Evolutionary conservation across 176 grass and related monocot species (phyloP).

Genomic region (Juncus effusus): DNA sequence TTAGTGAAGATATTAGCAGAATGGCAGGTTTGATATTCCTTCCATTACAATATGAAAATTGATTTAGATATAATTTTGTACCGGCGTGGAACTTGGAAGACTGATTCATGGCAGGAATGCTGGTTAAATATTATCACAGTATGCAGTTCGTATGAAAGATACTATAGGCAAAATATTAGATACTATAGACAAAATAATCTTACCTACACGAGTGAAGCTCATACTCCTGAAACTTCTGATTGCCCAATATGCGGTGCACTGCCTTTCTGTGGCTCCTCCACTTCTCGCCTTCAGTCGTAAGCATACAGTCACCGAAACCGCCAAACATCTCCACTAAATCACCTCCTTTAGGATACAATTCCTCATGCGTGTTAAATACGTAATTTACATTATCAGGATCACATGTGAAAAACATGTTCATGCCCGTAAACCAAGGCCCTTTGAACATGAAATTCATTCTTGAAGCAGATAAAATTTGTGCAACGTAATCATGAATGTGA

Average conservation of each 20-base stretch:
- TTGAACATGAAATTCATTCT: conserved; percentile 42
- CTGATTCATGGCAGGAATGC: no score
- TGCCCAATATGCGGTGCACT: conserved; percentile 23
- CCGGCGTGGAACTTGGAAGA: background rate
- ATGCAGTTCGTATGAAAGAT: no score
- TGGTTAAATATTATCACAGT: no score
- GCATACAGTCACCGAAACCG: conserved; percentile 50
- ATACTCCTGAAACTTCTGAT: conserved; percentile 29
- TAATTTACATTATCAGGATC: conserved; percentile 49
- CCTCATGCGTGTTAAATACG: conserved; percentile 31
- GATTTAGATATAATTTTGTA: no score
- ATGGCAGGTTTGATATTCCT: no score
- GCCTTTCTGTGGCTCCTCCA: conserved; percentile 38
- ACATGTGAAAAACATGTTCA: conserved; percentile 39
- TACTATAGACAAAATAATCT: no score
- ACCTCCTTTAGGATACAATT: no score
- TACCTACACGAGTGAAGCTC: no score
- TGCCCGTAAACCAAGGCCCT: conserved; percentile 36
- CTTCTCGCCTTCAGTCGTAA: background rate
- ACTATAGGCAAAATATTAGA: no score
- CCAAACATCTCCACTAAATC: no score
- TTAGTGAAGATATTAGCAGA: no score
- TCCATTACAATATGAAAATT: no score
- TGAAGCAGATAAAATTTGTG: conserved; percentile 23
- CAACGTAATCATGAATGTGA: conserved; percentile 31